A percentile compares a stretch with the other conserved stretches of the same genome.
Conservation (phyloP, 768 basidiomycete species). For the Cubamyces lactineus region DNA sequence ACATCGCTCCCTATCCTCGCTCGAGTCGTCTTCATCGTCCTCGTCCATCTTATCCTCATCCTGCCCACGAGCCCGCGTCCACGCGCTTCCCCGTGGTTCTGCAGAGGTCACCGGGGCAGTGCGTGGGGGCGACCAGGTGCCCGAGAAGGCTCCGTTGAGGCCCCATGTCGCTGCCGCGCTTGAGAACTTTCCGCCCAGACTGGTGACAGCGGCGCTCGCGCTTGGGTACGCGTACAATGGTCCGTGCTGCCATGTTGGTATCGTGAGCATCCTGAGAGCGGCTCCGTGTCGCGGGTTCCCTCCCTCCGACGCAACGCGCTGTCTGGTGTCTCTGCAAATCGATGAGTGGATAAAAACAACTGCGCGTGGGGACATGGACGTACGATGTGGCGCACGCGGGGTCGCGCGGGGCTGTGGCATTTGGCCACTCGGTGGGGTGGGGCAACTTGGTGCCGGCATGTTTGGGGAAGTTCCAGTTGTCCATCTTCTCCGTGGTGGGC, state of each 20-base stretch:
- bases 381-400: not conserved
- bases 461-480: not conserved
- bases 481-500: not conserved
- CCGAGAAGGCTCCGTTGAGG: conserved; percentile 5
- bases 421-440: not conserved
- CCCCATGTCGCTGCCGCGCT: conserved; percentile 4
- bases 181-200: conserved; percentile 2
- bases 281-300: not conserved
- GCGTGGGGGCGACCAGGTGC: conserved; percentile 7
- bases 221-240: not conserved
- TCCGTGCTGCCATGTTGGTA: not conserved
- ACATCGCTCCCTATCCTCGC: not conserved
- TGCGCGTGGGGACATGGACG: not conserved
- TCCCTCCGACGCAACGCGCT: not conserved
- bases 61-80: conserved; percentile 1
- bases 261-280: not conserved
- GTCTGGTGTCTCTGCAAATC: not conserved
- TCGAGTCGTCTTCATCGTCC: not conserved
- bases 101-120: not conserved
- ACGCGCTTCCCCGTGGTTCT: not conserved
- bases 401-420: not conserved
- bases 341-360: too few species aligned
- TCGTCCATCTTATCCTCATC: not conserved
- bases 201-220: not conserved
- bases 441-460: not conserved